Conservation (phyloP, 768 basidiomycete species). For the Amanita phalloides region DNA sequence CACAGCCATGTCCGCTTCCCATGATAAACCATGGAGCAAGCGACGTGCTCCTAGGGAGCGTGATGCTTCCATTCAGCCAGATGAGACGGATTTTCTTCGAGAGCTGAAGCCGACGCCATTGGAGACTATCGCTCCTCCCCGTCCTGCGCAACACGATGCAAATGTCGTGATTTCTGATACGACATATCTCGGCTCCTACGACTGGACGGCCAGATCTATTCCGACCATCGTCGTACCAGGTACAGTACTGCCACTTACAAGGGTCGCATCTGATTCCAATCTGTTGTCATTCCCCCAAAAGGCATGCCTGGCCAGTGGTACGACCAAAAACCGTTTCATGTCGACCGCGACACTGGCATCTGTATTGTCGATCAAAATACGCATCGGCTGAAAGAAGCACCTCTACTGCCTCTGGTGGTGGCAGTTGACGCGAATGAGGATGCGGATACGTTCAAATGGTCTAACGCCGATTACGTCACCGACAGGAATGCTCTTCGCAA, state of each 20-base stretch:
- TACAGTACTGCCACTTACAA: slow-evolving; percentile 8
- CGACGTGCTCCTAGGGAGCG: background rate
- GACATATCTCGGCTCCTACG: slow-evolving; percentile 29
- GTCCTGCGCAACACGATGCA: background rate
- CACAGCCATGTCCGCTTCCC: background rate
- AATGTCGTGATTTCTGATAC: slow-evolving; percentile 17
- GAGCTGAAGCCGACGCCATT: background rate
- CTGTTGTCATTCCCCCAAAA: slow-evolving; percentile 18
- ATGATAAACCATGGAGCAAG: background rate
- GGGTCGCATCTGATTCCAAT: background rate
- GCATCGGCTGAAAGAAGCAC: slow-evolving; percentile 24
- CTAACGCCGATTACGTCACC: slow-evolving; percentile 37
- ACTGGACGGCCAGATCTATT: slow-evolving; percentile 24
- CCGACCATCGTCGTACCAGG: slow-evolving; percentile 36
- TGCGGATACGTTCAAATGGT: slow-evolving; percentile 26
- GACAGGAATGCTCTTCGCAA: slow-evolving; percentile 62
- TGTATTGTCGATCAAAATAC: slow-evolving; percentile 50
- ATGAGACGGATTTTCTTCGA: background rate
- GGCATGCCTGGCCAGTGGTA: slow-evolving; percentile 50
- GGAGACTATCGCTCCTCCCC: background rate
- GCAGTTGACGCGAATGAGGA: slow-evolving; percentile 40
- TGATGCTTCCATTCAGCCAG: background rate
- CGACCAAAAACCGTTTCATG: slow-evolving; percentile 38
- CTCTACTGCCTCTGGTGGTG: slow-evolving; percentile 44
- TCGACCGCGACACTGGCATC: slow-evolving; percentile 41